Percentiles rank a stretch among this genome's conserved stretches.
Evolutionary conservation across 331 rosid species (phyloP).

Genomic region (Stylosanthes scabra): DNA sequence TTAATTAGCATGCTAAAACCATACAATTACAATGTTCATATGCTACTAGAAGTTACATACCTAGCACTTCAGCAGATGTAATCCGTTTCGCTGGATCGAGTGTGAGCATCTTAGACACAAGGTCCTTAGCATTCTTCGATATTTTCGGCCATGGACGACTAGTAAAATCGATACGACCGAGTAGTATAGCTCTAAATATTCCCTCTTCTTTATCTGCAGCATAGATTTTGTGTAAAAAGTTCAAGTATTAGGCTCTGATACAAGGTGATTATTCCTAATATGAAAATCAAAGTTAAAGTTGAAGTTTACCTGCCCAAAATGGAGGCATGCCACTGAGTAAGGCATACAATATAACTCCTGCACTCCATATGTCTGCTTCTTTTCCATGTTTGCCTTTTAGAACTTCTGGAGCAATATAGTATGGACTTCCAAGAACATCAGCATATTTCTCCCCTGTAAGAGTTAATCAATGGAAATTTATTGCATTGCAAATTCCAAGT

Average conservation of each 20-base stretch:
- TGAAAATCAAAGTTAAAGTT: background rate
- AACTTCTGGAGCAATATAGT: constrained; percentile 95
- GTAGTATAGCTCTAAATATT: constrained; percentile 76
- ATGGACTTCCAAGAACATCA: constrained; percentile 92
- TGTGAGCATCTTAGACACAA: constrained; percentile 70
- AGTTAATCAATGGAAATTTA: constrained; percentile 3
- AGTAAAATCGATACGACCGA: constrained; percentile 77
- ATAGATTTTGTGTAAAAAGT: constrained; percentile 3
- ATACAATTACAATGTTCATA: background rate
- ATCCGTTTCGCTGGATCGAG: constrained; percentile 81
- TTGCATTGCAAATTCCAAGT: constrained; percentile 18
- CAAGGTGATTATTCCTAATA: constrained; percentile 10
- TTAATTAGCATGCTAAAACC: background rate
- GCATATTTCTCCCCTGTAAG: constrained; percentile 74
- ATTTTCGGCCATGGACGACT: constrained; percentile 85
- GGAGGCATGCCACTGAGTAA: constrained; percentile 98
- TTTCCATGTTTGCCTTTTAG: constrained; percentile 81
- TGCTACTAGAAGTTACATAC: constrained; percentile 40
- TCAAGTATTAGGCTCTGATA: constrained; percentile 1
- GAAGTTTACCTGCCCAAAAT: constrained; percentile 88
- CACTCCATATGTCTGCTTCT: constrained; percentile 95
- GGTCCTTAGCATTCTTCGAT: constrained; percentile 88
- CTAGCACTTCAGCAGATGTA: constrained; percentile 77
- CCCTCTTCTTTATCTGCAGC: constrained; percentile 82
- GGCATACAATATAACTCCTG: constrained; percentile 88